Conservation (phyloP, 2,329 filamentous ascomycete species). For the Mollisiaceae sp. region DNA sequence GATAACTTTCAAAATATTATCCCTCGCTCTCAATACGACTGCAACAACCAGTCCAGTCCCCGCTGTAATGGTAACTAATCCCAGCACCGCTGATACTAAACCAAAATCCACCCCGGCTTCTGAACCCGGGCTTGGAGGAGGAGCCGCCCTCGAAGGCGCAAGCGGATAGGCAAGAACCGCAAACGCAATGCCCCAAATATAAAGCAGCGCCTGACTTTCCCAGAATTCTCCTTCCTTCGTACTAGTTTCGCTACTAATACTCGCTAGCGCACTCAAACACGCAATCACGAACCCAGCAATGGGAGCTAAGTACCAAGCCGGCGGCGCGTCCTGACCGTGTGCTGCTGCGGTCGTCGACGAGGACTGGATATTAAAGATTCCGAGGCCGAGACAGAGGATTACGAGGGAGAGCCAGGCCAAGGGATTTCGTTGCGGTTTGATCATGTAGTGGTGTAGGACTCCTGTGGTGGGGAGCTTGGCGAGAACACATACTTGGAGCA, state of each 20-base stretch:
- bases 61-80: background rate
- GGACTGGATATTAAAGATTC: constrained; percentile 28
- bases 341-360: background rate
- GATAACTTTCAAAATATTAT: constrained; percentile 35
- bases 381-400: constrained; percentile 30
- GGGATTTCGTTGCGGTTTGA: constrained; percentile 30
- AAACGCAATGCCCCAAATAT: constrained; percentile 32
- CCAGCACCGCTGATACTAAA: background rate
- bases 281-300: constrained; percentile 32
- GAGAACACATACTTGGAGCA: constrained; percentile 35
- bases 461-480: constrained; percentile 33
- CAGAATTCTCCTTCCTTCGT: constrained; percentile 35
- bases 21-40: constrained; percentile 27
- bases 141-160: background rate
- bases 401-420: constrained; percentile 31
- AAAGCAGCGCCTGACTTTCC: constrained; percentile 32
- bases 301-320: constrained; percentile 31
- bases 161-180: background rate
- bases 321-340: constrained; percentile 1
- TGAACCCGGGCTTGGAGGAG: background rate
- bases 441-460: constrained; percentile 34
- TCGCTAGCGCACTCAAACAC: constrained; percentile 31
- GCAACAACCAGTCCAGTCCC: constrained; percentile 31
- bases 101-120: background rate
- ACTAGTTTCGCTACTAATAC: constrained; percentile 31